Evolutionary conservation across 2,329 filamentous ascomycete species (phyloP), one percentile per base, ranked within the genome.

Genomic region (Neospermospora avenae): DNA sequence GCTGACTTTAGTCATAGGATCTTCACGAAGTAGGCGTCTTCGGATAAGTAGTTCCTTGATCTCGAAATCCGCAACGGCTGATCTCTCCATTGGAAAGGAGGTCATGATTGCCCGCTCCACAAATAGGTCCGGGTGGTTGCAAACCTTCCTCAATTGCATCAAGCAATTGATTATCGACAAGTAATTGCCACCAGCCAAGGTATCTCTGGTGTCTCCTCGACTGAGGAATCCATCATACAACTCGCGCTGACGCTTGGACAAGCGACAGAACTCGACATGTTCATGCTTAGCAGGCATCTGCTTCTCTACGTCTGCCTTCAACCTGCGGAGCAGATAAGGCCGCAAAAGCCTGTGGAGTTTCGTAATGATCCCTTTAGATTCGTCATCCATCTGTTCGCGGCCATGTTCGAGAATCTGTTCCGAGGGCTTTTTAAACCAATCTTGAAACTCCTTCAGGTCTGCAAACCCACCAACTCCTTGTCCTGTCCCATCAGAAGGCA

Each of bases 271-370:
- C 65, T 98, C 90, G 20, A 99, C 92, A 71, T 97, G 93, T 74
- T 99, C 96, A 71, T 96, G 96, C 74, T 99, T 99, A 63, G 86
- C 93, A 0, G 96, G 95, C 90, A 99, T 96, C 73, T 99, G 95
- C 77, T 98, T 97, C 77, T 99, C 96, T 5, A 99, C 95, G 71
- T 99, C 95, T 46, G 91, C 90, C 76, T 99, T 99, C 59, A 99
- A 78, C 58, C 95, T 86, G 55, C 95, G 87, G 6, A 99, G 81
- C 11, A 99, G 82, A 71, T 97, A 98, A 0, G 95, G 95, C 1
- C 96, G 86, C 10, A 99, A 80, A 22, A 98, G 91, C 67, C 96
- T 92, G 77, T 99, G 96, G 4, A 99, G 83, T 73, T 98, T 96
- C 48, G 87, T 86, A 65, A 99, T 96, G 66, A 97, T 93, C 59